These are phyloP conservation scores for Boletus sp. DNA, from an alignment of 768 basidiomycete species.

Conservation along the genomic window DNA sequence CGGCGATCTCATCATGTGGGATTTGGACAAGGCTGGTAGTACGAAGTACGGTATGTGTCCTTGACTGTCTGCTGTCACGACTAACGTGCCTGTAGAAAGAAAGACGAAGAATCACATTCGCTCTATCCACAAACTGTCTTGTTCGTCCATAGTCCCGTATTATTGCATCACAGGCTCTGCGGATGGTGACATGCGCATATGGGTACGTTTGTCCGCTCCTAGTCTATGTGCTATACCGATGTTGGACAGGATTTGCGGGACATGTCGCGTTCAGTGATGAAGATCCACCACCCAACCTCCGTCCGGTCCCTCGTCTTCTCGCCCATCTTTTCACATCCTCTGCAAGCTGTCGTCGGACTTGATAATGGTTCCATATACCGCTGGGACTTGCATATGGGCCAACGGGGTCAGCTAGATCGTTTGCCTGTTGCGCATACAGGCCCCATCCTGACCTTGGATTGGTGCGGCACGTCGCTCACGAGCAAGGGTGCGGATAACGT, in stretches of 20 bases:
- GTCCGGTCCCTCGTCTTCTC: conserved; percentile 73
- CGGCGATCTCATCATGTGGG: conserved; percentile 84
- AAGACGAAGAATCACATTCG: conserved; percentile 68
- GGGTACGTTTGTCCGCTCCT: conserved; percentile 47
- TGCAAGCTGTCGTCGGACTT: conserved; percentile 66
- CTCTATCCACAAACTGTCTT: conserved; percentile 67
- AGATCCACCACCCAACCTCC: conserved; percentile 66
- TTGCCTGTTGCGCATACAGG: conserved; percentile 72
- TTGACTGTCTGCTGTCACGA: conserved; percentile 3
- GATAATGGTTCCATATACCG: conserved; percentile 72
- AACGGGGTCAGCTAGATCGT: conserved; percentile 69
- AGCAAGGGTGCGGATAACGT: conserved; percentile 14
- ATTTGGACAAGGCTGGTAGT: conserved; percentile 61
- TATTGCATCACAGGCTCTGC: conserved; percentile 81
- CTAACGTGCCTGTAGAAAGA: conserved; percentile 48
- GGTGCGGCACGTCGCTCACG: conserved; percentile 45
- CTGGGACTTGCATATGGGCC: conserved; percentile 81
- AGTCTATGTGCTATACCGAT: not conserved
- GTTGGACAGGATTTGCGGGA: conserved; percentile 66
- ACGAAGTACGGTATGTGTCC: conserved; percentile 65
- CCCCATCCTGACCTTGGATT: conserved; percentile 71
- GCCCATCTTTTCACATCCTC: conserved; percentile 58
- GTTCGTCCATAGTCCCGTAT: conserved; percentile 64
- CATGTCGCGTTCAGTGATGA: conserved; percentile 64
- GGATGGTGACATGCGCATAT: conserved; percentile 77